A percentile compares a stretch with the other conserved stretches of the same genome.
Evolutionary conservation across 164 flowering plant genomes (phyloP).

Genomic region (Macadamia tetraphylla): DNA sequence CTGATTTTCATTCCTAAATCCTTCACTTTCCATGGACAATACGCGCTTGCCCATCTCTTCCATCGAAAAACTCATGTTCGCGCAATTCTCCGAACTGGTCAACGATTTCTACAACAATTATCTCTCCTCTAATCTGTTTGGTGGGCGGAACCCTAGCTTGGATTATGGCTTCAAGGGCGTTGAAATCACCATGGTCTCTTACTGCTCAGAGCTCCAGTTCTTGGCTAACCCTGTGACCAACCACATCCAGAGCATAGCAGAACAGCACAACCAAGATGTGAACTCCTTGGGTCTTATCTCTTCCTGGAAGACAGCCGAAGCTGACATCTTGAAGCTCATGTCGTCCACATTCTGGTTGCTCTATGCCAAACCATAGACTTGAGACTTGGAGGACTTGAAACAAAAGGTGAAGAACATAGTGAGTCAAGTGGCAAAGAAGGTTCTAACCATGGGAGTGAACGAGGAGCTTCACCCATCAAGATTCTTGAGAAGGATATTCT

Average conservation of each 20-base stretch:
- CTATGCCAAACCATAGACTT: conserved; percentile 59
- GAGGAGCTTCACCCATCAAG: conserved; percentile 62
- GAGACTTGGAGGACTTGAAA: conserved; percentile 55
- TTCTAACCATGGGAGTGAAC: conserved; percentile 34
- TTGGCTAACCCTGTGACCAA: conserved; percentile 63
- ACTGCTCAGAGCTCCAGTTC: conserved; percentile 64
- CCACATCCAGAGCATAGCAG: conserved; percentile 57
- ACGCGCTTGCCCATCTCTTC: conserved; percentile 49
- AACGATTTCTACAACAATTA: conserved; percentile 65
- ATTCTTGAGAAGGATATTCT: conserved; percentile 58
- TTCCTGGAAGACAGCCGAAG: conserved; percentile 51
- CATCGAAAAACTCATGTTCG: conserved; percentile 61
- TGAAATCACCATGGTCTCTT: conserved; percentile 56
- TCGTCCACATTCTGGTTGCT: conserved; percentile 43
- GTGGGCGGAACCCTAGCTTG: conserved; percentile 64
- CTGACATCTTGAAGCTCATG: conserved; percentile 64
- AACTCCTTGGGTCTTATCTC: conserved; percentile 63
- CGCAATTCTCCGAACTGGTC: conserved; percentile 62
- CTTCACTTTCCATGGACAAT: conserved; percentile 49
- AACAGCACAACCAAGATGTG: conserved; percentile 68
- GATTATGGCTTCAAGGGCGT: conserved; percentile 64
- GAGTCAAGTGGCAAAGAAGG: conserved; percentile 44
- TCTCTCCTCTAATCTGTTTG: conserved; percentile 52
- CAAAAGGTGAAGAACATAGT: conserved; percentile 46
- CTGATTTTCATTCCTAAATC: too few relatives aligned